phyloP scores from a whole-genome alignment of 371 early-diverging fungal genomes.

The Mucor saturninus region DNA sequence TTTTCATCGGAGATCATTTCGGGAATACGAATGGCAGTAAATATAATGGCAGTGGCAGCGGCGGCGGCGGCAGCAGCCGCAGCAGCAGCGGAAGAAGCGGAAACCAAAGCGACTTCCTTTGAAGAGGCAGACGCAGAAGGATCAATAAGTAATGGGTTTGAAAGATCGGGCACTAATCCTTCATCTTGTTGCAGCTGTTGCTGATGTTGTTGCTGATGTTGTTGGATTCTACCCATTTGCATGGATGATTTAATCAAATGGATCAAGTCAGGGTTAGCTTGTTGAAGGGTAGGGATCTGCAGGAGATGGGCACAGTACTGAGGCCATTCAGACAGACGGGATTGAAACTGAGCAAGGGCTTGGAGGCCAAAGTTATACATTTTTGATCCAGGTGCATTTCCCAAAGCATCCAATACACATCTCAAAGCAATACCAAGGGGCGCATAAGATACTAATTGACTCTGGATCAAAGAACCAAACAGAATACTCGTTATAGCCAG shows the following conservation, averaged over 20 bases:
- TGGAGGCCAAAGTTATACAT: slow-evolving; percentile 90
- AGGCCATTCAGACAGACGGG: slow-evolving; percentile 89
- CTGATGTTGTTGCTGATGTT: slow-evolving; percentile 17
- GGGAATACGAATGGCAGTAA: slow-evolving; percentile 63
- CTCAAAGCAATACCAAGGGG: slow-evolving; percentile 82
- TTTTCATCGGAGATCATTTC: slow-evolving; percentile 28
- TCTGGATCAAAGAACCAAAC: slow-evolving; percentile 88
- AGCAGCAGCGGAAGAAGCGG: background rate
- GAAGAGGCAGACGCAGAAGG: background rate
- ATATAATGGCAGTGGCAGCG: slow-evolving; percentile 49
- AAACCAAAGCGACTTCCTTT: background rate
- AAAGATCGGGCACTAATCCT: slow-evolving; percentile 6
- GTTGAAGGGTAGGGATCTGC: slow-evolving; percentile 79
- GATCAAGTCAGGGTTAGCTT: slow-evolving; percentile 79
- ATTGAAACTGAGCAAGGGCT: slow-evolving; percentile 84
- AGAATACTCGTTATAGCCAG: slow-evolving; percentile 86
- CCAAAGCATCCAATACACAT: slow-evolving; percentile 84
- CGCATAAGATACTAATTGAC: slow-evolving; percentile 77
- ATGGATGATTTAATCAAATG: slow-evolving; percentile 53
- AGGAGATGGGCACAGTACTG: slow-evolving; percentile 82
- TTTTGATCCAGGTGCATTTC: slow-evolving; percentile 78
- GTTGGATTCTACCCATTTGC: slow-evolving; percentile 30
- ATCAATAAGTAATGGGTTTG: slow-evolving; percentile 7
- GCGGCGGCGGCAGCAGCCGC: background rate
- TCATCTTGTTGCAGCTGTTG: slow-evolving; percentile 8